Conservation (phyloP, 768 basidiomycete species). For the Russula lepida region DNA sequence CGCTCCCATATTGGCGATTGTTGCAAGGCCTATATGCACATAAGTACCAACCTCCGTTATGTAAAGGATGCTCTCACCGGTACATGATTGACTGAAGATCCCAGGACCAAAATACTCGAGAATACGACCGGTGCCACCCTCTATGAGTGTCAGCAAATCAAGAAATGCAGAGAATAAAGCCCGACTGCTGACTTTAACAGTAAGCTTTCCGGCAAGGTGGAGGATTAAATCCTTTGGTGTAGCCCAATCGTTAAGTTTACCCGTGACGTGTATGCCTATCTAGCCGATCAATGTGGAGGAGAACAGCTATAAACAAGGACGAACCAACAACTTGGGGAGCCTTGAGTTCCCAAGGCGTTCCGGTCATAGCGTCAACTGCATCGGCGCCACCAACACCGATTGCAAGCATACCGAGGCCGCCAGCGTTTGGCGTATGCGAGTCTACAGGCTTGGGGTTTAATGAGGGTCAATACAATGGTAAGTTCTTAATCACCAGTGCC, state of each 20-base stretch:
- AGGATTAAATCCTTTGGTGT: constrained; percentile 96
- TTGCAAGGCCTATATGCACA: constrained; percentile 60
- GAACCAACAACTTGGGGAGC: constrained; percentile 76
- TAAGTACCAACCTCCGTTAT: background rate
- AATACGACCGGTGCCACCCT: constrained; percentile 96
- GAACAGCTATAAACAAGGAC: constrained; percentile 19
- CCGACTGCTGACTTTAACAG: constrained; percentile 73
- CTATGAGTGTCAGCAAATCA: background rate
- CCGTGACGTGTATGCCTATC: constrained; percentile 79
- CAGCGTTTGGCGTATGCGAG: constrained; percentile 97
- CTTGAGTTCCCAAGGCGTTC: constrained; percentile 96
- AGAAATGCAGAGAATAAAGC: constrained; percentile 25
- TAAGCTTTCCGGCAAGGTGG: constrained; percentile 87
- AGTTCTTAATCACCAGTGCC: constrained; percentile 54
- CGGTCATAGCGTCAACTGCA: constrained; percentile 96
- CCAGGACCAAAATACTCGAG: constrained; percentile 97
- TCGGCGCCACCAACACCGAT: constrained; percentile 99
- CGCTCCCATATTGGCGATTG: constrained; percentile 98
- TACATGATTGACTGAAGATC: constrained; percentile 83
- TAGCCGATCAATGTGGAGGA: background rate
- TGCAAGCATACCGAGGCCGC: constrained; percentile 91
- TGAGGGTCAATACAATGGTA: background rate
- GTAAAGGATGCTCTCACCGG: constrained; percentile 41
- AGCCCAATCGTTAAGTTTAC: constrained; percentile 81
- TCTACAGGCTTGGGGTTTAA: constrained; percentile 37